A percentile compares a stretch with the other conserved stretches of the same genome.
Conservation (phyloP, 2,329 filamentous ascomycete species). For the Cladophialophora bantiana region DNA sequence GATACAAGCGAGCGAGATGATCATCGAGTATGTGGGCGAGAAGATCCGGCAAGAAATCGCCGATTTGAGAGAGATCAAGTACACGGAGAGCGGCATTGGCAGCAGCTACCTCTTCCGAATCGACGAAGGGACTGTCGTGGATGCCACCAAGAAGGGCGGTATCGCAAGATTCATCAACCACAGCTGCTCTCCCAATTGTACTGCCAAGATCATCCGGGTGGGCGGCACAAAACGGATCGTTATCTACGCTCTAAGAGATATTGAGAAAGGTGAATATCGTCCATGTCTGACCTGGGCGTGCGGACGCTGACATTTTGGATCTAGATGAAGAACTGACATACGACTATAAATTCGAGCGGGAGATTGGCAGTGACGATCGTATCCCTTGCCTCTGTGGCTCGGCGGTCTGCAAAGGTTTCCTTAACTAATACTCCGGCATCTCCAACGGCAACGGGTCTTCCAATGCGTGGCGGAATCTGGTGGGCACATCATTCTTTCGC, state of each 20-base stretch:
- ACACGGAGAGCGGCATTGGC: conserved; percentile 94
- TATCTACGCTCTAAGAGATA: conserved; percentile 96
- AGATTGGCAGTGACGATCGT: conserved; percentile 91
- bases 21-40: conserved; percentile 98
- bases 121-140: conserved; percentile 95
- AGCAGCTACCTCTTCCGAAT: conserved; percentile 98
- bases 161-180: conserved; percentile 99
- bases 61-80: conserved; percentile 90
- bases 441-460: conserved; percentile 2
- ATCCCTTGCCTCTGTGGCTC: conserved; percentile 98
- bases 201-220: conserved; percentile 98
- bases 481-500: conserved; percentile 8
- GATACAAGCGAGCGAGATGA: conserved; percentile 97
- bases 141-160: conserved; percentile 97
- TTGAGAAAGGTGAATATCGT: conserved; percentile 78
- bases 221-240: conserved; percentile 98
- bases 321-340: conserved; percentile 98
- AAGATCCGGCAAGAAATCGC: conserved; percentile 96
- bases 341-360: conserved; percentile 99
- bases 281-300: background rate
- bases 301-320: conserved; percentile 41
- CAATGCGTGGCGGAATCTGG: background rate
- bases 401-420: conserved; percentile 95
- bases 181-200: conserved; percentile 97
- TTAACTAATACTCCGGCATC: conserved; percentile 69